Percentiles rank a stretch among this genome's conserved stretches.
Conservation (phyloP, 2,329 filamentous ascomycete genomes). For the Aspergillus calidoustus region DNA sequence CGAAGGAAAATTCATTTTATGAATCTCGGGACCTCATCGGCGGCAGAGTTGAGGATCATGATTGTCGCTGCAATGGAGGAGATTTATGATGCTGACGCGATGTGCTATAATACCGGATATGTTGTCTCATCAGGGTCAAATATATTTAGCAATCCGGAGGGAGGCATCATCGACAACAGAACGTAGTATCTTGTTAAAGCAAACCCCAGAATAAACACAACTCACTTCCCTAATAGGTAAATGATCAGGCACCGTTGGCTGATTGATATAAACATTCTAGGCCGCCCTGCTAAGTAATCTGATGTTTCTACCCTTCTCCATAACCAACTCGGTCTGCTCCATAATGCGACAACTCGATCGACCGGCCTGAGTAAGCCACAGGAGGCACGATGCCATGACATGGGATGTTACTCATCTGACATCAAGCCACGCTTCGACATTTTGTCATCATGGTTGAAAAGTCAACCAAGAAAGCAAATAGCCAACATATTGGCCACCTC, state of each 20-base stretch:
- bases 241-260: not conserved
- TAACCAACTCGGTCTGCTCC: not conserved
- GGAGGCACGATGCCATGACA: not conserved
- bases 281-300: not conserved
- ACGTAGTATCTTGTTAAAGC: no score
- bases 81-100: no score
- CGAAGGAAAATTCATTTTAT: no score
- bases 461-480: not conserved
- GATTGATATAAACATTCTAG: not conserved
- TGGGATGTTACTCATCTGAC: not conserved
- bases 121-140: no score
- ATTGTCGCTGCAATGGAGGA: no score
- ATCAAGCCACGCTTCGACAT: not conserved
- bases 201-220: no score
- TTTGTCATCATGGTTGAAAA: not conserved
- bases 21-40: no score
- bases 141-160: no score
- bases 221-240: no score
- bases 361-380: not conserved
- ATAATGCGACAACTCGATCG: not conserved
- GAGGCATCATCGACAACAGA: no score
- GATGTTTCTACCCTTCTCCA: not conserved
- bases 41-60: no score
- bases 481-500: conserved; percentile 1
- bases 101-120: no score